Evolutionary conservation across 495 filamentous ascomycete genomes (phyloP).

Genomic region (Penicillium dipodomyicola): DNA sequence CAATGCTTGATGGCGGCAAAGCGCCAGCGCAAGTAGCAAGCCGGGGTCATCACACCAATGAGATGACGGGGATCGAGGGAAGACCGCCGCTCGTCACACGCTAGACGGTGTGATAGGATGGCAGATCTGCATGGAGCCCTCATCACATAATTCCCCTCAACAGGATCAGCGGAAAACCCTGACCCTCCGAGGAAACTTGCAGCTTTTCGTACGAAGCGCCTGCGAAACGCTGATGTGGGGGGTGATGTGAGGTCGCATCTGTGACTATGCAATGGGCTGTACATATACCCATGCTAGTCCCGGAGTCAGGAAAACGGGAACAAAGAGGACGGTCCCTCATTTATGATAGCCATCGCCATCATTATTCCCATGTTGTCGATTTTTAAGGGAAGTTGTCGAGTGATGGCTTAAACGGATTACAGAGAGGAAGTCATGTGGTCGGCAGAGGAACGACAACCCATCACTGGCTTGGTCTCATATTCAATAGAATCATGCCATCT

Average conservation of each 20-base stretch:
- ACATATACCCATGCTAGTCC: slow-evolving; percentile 6
- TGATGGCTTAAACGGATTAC: neutral
- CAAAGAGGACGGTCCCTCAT: neutral
- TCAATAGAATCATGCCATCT: neutral
- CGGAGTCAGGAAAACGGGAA: neutral
- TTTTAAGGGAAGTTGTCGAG: neutral
- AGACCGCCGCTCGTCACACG: slow-evolving; percentile 41
- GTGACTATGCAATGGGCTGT: slow-evolving; percentile 17
- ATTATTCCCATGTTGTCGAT: neutral
- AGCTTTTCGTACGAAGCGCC: slow-evolving; percentile 14
- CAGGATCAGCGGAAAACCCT: slow-evolving; percentile 5
- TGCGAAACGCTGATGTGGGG: slow-evolving; percentile 16
- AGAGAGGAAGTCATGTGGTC: slow-evolving; percentile 16
- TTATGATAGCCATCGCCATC: neutral
- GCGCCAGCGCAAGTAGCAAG: slow-evolving; percentile 35
- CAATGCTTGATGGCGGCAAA: slow-evolving; percentile 41
- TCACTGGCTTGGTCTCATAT: neutral
- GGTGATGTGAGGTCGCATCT: slow-evolving; percentile 15
- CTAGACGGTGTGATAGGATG: slow-evolving; percentile 41
- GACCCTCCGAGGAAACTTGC: slow-evolving; percentile 5
- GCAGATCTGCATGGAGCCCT: slow-evolving; percentile 35
- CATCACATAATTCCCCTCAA: slow-evolving; percentile 21
- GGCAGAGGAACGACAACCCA: neutral
- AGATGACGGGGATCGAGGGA: slow-evolving; percentile 19
- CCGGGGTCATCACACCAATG: slow-evolving; percentile 36